Evolutionary conservation across 441 rosid species (phyloP).

Genomic region (Populus hybrid): DNA sequence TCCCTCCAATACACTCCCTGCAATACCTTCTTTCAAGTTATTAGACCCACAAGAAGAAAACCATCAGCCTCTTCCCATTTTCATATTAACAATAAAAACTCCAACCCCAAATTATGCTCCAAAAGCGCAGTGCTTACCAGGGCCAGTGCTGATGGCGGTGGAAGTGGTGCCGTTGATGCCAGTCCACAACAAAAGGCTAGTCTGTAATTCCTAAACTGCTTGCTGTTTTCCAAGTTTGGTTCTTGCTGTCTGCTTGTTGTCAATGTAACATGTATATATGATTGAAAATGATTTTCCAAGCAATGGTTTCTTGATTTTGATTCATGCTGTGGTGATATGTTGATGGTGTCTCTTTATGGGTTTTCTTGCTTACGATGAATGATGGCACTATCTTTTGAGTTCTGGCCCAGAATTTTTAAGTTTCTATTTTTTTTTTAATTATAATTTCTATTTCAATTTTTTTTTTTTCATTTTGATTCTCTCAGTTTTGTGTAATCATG

Average conservation of each 20-base stretch:
- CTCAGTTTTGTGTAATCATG: too few relatives aligned
- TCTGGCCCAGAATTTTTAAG: neutral
- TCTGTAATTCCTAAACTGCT: conserved; percentile 40
- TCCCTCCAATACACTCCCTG: conserved; percentile 23
- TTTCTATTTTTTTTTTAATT: neutral
- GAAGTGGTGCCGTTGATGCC: conserved; percentile 31
- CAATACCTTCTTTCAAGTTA: conserved; percentile 16
- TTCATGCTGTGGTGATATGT: neutral
- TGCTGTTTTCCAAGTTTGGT: neutral
- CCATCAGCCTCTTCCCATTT: conserved; percentile 22
- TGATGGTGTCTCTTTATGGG: neutral
- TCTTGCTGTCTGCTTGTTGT: neutral
- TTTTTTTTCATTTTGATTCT: too few relatives aligned
- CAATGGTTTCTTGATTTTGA: neutral
- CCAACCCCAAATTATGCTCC: conserved; percentile 20
- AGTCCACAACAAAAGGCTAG: conserved; percentile 26
- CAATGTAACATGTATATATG: neutral
- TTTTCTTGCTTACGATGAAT: neutral
- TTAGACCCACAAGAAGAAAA: conserved; percentile 31
- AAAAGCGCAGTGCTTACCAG: conserved; percentile 21
- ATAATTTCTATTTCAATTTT: too few relatives aligned
- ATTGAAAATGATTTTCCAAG: neutral
- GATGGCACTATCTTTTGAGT: neutral
- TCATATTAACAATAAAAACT: conserved; percentile 14
- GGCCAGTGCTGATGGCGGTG: conserved; percentile 33